Conservation (phyloP, 495 filamentous ascomycete genomes). For the Aspergillus olivimuriae region DNA sequence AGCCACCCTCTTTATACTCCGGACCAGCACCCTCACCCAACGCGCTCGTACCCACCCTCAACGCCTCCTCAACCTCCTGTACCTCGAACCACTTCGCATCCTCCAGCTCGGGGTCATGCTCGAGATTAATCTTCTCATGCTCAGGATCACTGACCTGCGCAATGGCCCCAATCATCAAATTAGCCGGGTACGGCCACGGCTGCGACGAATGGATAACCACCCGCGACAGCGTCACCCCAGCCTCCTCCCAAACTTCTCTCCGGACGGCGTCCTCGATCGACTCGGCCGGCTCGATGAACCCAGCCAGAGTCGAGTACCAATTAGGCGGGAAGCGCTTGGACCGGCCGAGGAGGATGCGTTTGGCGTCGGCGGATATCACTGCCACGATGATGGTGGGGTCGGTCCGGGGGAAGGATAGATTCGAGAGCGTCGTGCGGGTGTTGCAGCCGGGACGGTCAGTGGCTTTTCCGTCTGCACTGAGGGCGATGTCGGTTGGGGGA, state of each 20-base stretch:
- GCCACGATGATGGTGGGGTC: slow-evolving; percentile 96
- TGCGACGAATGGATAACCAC: slow-evolving; percentile 91
- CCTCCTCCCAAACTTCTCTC: slow-evolving; percentile 93
- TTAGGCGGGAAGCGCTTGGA: slow-evolving; percentile 73
- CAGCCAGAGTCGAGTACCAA: slow-evolving; percentile 88
- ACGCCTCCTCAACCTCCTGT: slow-evolving; percentile 51
- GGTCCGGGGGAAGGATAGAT: slow-evolving; percentile 86
- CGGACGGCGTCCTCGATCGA: slow-evolving; percentile 92
- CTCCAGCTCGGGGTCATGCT: slow-evolving; percentile 86
- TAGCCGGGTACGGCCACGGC: slow-evolving; percentile 85
- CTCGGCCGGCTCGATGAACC: slow-evolving; percentile 93
- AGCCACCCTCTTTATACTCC: slow-evolving; percentile 64
- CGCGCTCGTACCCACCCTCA: slow-evolving; percentile 54
- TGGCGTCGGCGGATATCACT: slow-evolving; percentile 66
- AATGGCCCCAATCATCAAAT: slow-evolving; percentile 90
- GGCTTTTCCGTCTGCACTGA: slow-evolving; percentile 25
- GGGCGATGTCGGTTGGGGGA: slow-evolving; percentile 65
- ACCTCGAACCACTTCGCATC: slow-evolving; percentile 80
- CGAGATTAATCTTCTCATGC: slow-evolving; percentile 73
- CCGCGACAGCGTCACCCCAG: slow-evolving; percentile 74
- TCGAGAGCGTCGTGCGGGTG: slow-evolving; percentile 60
- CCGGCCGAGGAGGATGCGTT: slow-evolving; percentile 76
- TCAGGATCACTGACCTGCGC: slow-evolving; percentile 70
- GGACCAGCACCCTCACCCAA: slow-evolving; percentile 56
- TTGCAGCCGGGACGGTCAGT: slow-evolving; percentile 60